These are phyloP conservation scores for Fusarium annulatum DNA, from an alignment of 2,329 filamentous ascomycete genomes.

Conservation along the genomic window DNA sequence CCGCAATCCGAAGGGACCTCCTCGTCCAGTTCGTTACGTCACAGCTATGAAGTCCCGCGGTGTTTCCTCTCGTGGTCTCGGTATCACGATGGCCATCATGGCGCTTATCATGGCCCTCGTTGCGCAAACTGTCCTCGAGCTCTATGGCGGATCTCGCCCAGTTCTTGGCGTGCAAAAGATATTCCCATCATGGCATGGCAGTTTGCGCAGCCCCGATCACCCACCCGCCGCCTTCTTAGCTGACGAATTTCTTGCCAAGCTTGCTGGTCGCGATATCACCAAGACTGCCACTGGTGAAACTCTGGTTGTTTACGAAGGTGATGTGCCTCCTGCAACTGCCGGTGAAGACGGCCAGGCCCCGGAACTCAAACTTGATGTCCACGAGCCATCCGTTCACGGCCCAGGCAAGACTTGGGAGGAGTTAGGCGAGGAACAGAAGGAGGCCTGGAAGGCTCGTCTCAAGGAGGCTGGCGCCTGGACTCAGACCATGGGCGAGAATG, in stretches of 20 bases:
- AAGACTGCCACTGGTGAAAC: slow-evolving; percentile 50
- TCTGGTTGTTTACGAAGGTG: slow-evolving; percentile 52
- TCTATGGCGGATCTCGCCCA: slow-evolving; percentile 67
- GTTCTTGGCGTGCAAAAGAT: slow-evolving; percentile 65
- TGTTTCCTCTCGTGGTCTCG: slow-evolving; percentile 62
- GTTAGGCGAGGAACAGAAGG: slow-evolving; percentile 69
- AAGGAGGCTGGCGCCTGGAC: slow-evolving; percentile 80
- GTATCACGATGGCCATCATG: slow-evolving; percentile 66
- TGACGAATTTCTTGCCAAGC: slow-evolving; percentile 52
- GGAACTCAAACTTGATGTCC: slow-evolving; percentile 56
- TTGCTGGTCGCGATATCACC: slow-evolving; percentile 50
- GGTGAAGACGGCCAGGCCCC: slow-evolving; percentile 32
- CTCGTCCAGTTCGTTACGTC: slow-evolving; percentile 74
- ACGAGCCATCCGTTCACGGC: slow-evolving; percentile 60
- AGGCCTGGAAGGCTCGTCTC: slow-evolving; percentile 76
- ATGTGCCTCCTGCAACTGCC: slow-evolving; percentile 26
- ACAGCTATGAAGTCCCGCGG: slow-evolving; percentile 68
- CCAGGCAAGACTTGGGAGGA: slow-evolving; percentile 77
- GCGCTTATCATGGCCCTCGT: slow-evolving; percentile 71
- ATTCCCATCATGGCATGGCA: slow-evolving; percentile 61
- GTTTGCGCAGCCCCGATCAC: slow-evolving; percentile 43
- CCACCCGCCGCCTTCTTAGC: slow-evolving; percentile 43
- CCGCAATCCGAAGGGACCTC: slow-evolving; percentile 51
- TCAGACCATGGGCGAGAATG: slow-evolving; percentile 79
- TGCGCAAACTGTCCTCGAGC: slow-evolving; percentile 72